These are phyloP conservation scores for Sclerotinia nivalis DNA, from an alignment of 2,329 filamentous ascomycete genomes.

Conservation along the genomic window DNA sequence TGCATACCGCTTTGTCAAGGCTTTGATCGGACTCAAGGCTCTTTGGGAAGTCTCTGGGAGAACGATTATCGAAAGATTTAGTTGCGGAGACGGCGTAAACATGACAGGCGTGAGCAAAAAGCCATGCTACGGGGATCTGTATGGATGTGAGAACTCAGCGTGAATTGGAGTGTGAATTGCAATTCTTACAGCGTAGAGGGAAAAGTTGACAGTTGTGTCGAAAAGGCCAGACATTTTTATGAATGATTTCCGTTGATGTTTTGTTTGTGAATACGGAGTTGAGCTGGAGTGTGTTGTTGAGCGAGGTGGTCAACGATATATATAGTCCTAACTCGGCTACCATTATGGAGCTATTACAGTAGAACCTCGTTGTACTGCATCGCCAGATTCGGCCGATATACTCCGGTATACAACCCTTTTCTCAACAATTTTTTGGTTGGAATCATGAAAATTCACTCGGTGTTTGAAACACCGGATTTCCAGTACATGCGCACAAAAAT, in stretches of 20 bases:
- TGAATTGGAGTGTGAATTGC: background rate
- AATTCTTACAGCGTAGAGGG: slow-evolving; percentile 14
- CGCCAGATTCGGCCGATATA: too few species aligned
- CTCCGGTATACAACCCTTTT: too few species aligned
- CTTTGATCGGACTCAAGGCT: slow-evolving; percentile 3
- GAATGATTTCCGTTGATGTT: background rate
- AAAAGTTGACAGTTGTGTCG: slow-evolving; percentile 6
- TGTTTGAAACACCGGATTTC: too few species aligned
- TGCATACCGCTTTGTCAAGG: background rate
- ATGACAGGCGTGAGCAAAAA: background rate
- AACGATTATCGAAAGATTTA: slow-evolving; percentile 6
- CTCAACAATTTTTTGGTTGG: too few species aligned
- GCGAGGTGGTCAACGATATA: background rate
- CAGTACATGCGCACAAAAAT: too few species aligned
- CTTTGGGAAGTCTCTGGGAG: background rate
- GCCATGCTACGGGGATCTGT: slow-evolving; percentile 15
- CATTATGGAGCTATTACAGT: too few species aligned
- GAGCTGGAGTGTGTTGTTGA: background rate
- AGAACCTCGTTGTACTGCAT: too few species aligned
- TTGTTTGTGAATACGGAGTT: background rate
- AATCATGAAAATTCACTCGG: too few species aligned
- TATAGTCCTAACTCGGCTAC: too few species aligned
- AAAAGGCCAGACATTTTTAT: slow-evolving; percentile 10
- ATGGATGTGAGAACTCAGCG: background rate
- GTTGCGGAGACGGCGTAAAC: background rate